A percentile compares a stretch with the other conserved stretches of the same genome.
Evolutionary conservation across 768 basidiomycete species (phyloP).

Genomic region (Pisolithus orientalis): DNA sequence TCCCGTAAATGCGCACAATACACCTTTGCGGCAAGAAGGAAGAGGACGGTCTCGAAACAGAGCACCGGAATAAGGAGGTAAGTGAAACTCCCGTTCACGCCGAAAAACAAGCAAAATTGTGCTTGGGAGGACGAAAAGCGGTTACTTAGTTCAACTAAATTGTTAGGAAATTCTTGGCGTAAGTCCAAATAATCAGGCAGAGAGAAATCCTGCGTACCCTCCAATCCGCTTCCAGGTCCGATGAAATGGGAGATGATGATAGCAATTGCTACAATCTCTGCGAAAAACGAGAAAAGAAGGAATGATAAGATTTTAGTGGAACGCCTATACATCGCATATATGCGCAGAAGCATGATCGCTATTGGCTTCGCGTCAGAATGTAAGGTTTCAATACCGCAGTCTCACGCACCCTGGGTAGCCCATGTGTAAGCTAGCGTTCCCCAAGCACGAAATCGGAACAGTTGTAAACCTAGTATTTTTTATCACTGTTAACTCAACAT

Average conservation of each 20-base stretch:
- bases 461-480: conserved; percentile 13
- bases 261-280: conserved; percentile 19
- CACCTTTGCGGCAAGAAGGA: conserved; percentile 14
- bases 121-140: background rate
- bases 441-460: conserved; percentile 28
- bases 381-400: background rate
- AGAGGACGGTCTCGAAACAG: conserved; percentile 23
- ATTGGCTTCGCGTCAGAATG: conserved; percentile 3
- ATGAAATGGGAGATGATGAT: conserved; percentile 22
- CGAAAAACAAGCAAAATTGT: conserved; percentile 17
- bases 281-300: conserved; percentile 13
- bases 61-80: conserved; percentile 27
- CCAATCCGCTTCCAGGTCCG: conserved; percentile 17
- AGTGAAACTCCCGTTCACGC: conserved; percentile 15
- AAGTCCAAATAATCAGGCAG: background rate
- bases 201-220: conserved; percentile 11
- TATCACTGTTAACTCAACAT: background rate
- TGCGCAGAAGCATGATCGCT: conserved; percentile 28
- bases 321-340: conserved; percentile 28
- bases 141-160: conserved; percentile 6
- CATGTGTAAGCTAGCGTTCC: conserved; percentile 26
- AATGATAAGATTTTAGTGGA: conserved; percentile 15
- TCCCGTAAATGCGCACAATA: conserved; percentile 10
- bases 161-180: background rate
- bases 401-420: conserved; percentile 24